Evolutionary conservation across 2,329 filamentous ascomycete species (phyloP).

Genomic region (Xenoacremonium recifei): DNA sequence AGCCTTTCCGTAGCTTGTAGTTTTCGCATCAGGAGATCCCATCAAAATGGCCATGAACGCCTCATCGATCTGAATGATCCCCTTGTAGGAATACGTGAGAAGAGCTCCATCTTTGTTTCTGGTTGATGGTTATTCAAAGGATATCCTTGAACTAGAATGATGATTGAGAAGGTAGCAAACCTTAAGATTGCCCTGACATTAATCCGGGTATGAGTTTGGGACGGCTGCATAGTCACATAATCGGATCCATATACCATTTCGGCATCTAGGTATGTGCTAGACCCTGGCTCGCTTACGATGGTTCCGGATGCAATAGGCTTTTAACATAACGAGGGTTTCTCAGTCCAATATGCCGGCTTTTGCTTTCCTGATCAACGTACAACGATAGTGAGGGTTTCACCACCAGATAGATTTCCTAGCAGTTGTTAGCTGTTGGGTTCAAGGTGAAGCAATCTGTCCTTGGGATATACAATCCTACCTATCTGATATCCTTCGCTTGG

Average conservation of each 20-base stretch:
- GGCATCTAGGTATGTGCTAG: conserved; percentile 1
- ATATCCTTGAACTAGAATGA: neutral
- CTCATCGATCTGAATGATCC: conserved; percentile 2
- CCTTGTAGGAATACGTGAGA: conserved; percentile 3
- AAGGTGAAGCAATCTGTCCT: too few relatives aligned
- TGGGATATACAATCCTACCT: too few relatives aligned
- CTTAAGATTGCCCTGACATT: conserved; percentile 3
- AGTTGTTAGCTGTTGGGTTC: too few relatives aligned
- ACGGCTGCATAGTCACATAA: conserved; percentile 1
- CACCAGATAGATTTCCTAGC: too few relatives aligned
- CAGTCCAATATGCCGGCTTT: too few relatives aligned
- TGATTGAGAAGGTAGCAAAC: neutral
- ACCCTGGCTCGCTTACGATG: conserved; percentile 1
- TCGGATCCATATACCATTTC: conserved; percentile 5
- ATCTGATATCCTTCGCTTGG: too few relatives aligned
- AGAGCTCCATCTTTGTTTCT: conserved; percentile 1
- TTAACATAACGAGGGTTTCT: too few relatives aligned
- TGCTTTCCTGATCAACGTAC: too few relatives aligned
- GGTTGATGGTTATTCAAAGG: neutral
- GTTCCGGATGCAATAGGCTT: conserved; percentile 4
- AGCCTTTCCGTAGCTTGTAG: conserved; percentile 1
- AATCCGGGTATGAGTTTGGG: conserved; percentile 2
- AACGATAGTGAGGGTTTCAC: too few relatives aligned
- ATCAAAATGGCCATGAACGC: conserved; percentile 2
- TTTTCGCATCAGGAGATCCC: conserved; percentile 1